Evolutionary conservation across 495 filamentous ascomycete species (phyloP), one percentile per base, ranked within the genome.

Genomic region (Xylaria palmicola): DNA sequence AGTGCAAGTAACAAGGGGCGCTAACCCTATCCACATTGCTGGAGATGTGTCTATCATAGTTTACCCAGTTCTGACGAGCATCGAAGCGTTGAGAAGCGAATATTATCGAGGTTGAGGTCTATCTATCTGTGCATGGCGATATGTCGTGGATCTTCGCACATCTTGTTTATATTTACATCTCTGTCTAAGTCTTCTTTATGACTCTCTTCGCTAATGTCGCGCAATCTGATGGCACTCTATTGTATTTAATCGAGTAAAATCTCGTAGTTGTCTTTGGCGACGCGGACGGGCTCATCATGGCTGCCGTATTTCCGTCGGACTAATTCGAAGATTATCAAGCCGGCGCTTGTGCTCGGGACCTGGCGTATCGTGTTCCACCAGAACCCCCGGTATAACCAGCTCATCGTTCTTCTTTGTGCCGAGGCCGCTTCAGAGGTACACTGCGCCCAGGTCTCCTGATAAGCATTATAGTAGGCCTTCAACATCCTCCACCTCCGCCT

Each of bases 341-440:
- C 92, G 1, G 92, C 92, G 65, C 89, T 92, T 4, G 92, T 95
- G 69, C 90, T 92, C 15, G 92, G 92, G 37, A 96, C 88, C 74
- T 94, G 90, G 39, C 87, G 81, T 43, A 95, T 79, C 3, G 90
- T 90, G 56, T 82, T 87, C 74, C 81, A 81, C 69, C 87, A 77
- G 70, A 96, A 95, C 6, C 87, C 90, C 15, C 81, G 80, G 71
- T 89, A 97, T 17, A 96, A 69, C 89, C 90, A 96, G 26, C 74
- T 75, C 26, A 81, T 69, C 82, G 90, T 86, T 2, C 85, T 85
- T 41, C 71, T 73, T 1, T 88, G 88, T 15, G 82, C 82, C 26
- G 82, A 76, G 17, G 69, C 67, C 1, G 89, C 90, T 65, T 88
- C 84, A 34, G 79, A 81, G 26, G 69, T 62, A 65, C 90, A 94